Evolutionary conservation across 768 basidiomycete genomes (phyloP).

Genomic region (Coprinopsis marcescibilis): DNA sequence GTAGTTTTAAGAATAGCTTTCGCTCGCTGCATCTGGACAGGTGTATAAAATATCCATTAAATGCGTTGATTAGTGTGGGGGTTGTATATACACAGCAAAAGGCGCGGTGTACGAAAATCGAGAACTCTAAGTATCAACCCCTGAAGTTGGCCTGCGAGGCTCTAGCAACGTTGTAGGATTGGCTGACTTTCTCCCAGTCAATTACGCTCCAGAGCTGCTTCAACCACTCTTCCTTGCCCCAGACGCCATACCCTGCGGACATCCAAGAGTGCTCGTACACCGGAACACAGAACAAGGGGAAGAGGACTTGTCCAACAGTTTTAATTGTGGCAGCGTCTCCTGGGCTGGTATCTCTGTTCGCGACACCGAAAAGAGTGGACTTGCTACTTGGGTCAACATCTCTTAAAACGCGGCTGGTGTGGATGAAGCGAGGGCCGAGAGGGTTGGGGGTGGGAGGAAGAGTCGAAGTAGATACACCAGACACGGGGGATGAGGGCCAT

Average conservation of each 20-base stretch:
- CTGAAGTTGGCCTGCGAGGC: neutral
- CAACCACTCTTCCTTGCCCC: conserved; percentile 87
- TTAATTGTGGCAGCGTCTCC: conserved; percentile 23
- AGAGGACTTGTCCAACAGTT: conserved; percentile 49
- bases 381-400: too few relatives aligned
- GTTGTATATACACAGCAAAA: too few relatives aligned
- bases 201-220: conserved; percentile 78
- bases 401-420: conserved; percentile 5
- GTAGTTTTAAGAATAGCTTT: neutral
- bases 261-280: conserved; percentile 88
- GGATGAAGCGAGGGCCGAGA: conserved; percentile 22
- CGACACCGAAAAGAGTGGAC: neutral
- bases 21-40: neutral
- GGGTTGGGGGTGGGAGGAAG: conserved; percentile 23
- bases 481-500: conserved; percentile 35
- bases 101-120: conserved; percentile 7
- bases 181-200: conserved; percentile 65
- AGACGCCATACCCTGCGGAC: conserved; percentile 77
- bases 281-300: conserved; percentile 72
- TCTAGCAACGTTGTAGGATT: conserved; percentile 22
- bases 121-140: neutral
- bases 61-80: too few relatives aligned
- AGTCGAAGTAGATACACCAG: conserved; percentile 30
- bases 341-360: conserved; percentile 10
- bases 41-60: neutral